Evolutionary conservation across 2,329 filamentous ascomycete genomes (phyloP).

Genomic region (Grosmannia huntii): DNA sequence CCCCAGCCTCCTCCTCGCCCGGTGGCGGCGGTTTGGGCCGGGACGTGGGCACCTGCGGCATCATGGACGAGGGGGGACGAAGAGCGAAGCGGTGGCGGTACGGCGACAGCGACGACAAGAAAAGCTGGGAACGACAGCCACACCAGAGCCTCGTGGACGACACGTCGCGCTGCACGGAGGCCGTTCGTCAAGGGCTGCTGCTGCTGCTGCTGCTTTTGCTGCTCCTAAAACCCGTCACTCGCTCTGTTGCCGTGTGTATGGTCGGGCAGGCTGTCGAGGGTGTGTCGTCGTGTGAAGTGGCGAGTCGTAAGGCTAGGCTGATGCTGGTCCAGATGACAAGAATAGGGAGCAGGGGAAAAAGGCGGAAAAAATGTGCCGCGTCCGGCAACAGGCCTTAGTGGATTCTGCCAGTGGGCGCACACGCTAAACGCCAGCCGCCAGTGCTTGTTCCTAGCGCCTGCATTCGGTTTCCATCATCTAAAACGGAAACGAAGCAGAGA

Average conservation of each 20-base stretch:
- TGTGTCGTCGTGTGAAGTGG: background rate
- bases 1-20: conserved; percentile 79
- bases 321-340: background rate
- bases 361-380: background rate
- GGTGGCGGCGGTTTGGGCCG: conserved; percentile 55
- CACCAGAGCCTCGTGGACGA: background rate
- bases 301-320: background rate
- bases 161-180: background rate
- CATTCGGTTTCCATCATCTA: background rate
- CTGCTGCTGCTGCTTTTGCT: no score
- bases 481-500: no score
- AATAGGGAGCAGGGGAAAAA: background rate
- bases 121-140: background rate
- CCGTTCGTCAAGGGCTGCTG: background rate
- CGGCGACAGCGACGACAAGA: background rate
- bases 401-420: background rate
- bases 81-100: background rate
- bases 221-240: background rate
- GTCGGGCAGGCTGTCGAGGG: background rate
- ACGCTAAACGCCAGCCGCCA: background rate
- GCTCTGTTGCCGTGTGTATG: no score
- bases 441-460: background rate
- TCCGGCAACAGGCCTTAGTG: background rate
- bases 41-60: conserved; percentile 38
- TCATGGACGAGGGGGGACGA: conserved; percentile 13